phyloP scores from a whole-genome alignment of 2,329 filamentous ascomycete species.

The Calonectria ilicicola region DNA sequence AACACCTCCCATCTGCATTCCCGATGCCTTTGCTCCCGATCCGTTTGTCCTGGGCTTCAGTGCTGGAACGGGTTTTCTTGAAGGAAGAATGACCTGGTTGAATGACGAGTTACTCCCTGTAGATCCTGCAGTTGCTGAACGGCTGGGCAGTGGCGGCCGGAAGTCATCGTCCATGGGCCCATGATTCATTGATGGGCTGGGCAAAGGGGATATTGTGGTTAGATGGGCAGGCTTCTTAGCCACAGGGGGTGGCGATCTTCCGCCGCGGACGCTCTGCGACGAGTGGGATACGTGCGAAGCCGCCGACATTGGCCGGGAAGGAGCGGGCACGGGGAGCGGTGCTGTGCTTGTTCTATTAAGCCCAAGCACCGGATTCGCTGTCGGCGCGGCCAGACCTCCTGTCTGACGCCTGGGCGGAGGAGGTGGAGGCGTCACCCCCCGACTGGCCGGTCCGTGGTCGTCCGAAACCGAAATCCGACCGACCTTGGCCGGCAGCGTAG shows the following conservation, averaged over 20 bases:
- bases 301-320: conserved; percentile 48
- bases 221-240: conserved; percentile 74
- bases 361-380: conserved; percentile 27
- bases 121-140: conserved; percentile 33
- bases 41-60: conserved; percentile 38
- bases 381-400: conserved; percentile 30
- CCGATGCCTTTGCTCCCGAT: conserved; percentile 32
- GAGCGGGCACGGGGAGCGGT: conserved; percentile 40
- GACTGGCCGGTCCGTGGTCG: conserved; percentile 46
- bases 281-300: conserved; percentile 50
- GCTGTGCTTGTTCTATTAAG: conserved; percentile 42
- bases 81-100: conserved; percentile 21
- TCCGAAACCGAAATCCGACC: conserved; percentile 58
- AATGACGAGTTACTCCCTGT: conserved; percentile 25
- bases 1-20: conserved; percentile 28
- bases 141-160: conserved; percentile 39
- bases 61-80: conserved; percentile 43
- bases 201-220: conserved; percentile 43
- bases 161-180: conserved; percentile 40
- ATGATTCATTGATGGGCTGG: conserved; percentile 37
- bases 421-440: conserved; percentile 57
- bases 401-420: conserved; percentile 58
- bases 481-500: conserved; percentile 58
- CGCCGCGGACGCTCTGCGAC: conserved; percentile 46
- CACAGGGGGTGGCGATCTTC: conserved; percentile 65